These are phyloP conservation scores for Hymenoscyphus fraxineus DNA, from an alignment of 2,329 filamentous ascomycete species.

Conservation along the genomic window DNA sequence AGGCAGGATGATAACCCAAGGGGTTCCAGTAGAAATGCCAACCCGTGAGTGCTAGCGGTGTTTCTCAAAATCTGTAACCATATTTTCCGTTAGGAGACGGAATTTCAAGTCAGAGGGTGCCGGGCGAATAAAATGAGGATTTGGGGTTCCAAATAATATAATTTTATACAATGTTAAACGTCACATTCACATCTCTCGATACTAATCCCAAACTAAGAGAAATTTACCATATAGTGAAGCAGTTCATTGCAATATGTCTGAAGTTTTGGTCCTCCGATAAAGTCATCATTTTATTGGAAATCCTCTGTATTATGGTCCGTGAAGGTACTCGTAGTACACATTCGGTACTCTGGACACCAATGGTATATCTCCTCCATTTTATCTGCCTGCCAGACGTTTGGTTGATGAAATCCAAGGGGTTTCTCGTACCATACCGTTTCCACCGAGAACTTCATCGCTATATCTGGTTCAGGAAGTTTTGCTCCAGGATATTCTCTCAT, in stretches of 20 bases:
- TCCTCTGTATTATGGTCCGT: conserved; percentile 8
- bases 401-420: conserved; percentile 16
- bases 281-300: not conserved
- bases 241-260: no score
- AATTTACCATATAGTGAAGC: no score
- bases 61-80: not conserved
- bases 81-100: not conserved
- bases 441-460: conserved; percentile 18
- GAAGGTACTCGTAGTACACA: not conserved
- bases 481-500: conserved; percentile 20
- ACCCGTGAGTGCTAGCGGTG: not conserved
- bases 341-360: conserved; percentile 10
- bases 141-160: no score
- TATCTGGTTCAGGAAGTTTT: conserved; percentile 20
- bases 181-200: no score
- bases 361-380: conserved; percentile 7
- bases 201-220: no score
- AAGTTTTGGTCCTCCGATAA: no score
- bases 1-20: not conserved
- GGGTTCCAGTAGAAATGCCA: not conserved
- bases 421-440: conserved; percentile 13
- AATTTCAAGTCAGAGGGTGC: not conserved
- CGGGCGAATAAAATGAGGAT: no score
- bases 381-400: not conserved
- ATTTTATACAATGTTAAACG: no score